These are phyloP conservation scores for Schizosaccharomyces cryophilus DNA, from an alignment of 805 yeast genomes.

Conservation along the genomic window DNA sequence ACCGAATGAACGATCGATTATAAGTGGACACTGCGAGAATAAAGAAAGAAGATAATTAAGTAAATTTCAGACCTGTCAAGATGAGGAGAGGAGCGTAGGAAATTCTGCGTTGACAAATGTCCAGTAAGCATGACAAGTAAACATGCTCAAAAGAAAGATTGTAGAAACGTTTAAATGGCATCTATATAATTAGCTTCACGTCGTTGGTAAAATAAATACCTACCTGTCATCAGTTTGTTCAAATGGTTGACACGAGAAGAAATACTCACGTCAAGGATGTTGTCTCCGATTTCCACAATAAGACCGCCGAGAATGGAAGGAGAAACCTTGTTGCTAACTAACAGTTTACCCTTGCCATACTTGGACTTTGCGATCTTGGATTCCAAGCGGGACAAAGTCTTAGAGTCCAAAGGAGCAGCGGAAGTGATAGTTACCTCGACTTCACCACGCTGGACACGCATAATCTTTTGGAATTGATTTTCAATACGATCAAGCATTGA, in stretches of 20 bases:
- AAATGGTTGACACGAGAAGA: constrained; percentile 64
- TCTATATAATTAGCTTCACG: no score
- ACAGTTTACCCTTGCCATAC: constrained; percentile 58
- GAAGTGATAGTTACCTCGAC: constrained; percentile 86
- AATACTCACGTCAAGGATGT: constrained; percentile 81
- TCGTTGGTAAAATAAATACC: neutral
- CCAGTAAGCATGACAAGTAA: no score
- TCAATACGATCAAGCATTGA: constrained; percentile 38
- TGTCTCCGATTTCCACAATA: constrained; percentile 86
- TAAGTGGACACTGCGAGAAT: neutral
- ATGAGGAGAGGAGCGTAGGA: neutral
- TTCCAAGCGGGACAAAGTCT: constrained; percentile 53
- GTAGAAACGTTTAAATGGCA: no score
- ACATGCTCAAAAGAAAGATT: no score
- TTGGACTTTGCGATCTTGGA: constrained; percentile 51
- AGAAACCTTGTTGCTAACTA: constrained; percentile 53
- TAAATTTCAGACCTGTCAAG: neutral
- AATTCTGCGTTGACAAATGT: no score
- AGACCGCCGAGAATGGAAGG: constrained; percentile 89
- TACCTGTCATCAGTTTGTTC: constrained; percentile 66
- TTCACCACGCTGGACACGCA: constrained; percentile 74
- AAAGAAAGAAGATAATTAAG: neutral
- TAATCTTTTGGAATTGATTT: constrained; percentile 47
- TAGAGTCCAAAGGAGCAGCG: constrained; percentile 56
- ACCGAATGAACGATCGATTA: no score